Conservation (phyloP, 176 grass and related monocot species). For the Triticum turgidum region DNA sequence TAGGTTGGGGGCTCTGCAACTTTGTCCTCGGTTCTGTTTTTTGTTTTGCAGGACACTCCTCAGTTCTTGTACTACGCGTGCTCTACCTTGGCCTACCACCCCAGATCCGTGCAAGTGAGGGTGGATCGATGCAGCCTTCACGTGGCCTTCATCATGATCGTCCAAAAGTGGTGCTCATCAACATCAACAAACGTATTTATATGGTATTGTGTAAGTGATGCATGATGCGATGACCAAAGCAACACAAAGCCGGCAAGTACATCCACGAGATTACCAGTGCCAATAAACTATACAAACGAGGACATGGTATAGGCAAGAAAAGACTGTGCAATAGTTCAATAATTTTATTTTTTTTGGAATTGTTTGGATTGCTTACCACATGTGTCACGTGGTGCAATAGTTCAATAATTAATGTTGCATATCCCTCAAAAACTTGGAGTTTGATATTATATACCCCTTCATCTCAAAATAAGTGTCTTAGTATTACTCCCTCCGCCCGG, state of each 20-base stretch:
- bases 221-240: neutral
- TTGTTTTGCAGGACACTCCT: no score
- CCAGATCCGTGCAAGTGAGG: conserved; percentile 8
- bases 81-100: neutral
- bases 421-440: no score
- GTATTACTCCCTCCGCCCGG: no score
- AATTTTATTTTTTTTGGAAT: no score
- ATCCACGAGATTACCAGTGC: neutral
- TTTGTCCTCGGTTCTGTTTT: neutral
- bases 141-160: neutral
- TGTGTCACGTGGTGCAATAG: no score
- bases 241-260: neutral
- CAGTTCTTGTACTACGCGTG: no score
- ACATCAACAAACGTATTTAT: neutral
- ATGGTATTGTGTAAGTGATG: neutral
- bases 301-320: neutral
- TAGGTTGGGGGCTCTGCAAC: neutral
- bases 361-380: no score
- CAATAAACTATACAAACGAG: neutral
- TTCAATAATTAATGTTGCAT: no score
- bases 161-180: neutral
- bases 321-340: no score
- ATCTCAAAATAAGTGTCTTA: no score
- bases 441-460: no score
- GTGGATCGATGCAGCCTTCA: neutral